Base-by-base conservation (phyloP, 2,329 filamentous ascomycete species). In the Aspergillus neotritici region DNA sequence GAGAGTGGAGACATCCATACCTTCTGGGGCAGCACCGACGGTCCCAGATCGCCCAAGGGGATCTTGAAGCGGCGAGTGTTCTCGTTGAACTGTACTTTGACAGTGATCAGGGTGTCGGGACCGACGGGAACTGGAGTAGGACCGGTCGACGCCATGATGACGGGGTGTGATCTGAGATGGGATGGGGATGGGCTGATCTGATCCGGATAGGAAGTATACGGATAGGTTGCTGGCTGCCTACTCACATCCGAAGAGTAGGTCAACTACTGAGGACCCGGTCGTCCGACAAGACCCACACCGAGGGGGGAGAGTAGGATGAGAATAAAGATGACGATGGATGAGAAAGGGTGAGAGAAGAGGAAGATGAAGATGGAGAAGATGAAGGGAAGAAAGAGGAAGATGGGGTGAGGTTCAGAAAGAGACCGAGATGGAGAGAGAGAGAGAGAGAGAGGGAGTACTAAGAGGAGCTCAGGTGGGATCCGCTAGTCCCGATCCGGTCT, bases 31-130 rank as follows among this genome's bases (percentile, higher is more conserved):
- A 98, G 79, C 36, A 81, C 76, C 51, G 73, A 74, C 38, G 85
- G 80, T 50, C 80, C 81, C 44, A 97, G 82, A 55, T 97, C 91
- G 63, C 83, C 82, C 61, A 97, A 78, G 43, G 88, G 85, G 52
- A 97, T 78, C 78, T 94, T 96, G 73, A 94, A 86, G 57, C 89
- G 86, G 60, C 86, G 83, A 59, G 83, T 85, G 59, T 71, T 73
- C 47, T 87, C 87, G 61, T 89, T 81, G 61, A 85, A 81, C 60
- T 80, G 79, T 62, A 94, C 78, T 75, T 97, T 97, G 71, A 96
- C 74, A 53, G 85, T 88, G 68, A 97, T 86, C 52, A 80, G 73
- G 40, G 86, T 88, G 50, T 89, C 85, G 43, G 80, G 78, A 40
- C 71, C 74, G 44, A 79, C 73, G 32, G 73, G 61, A 49, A 67